Evolutionary conservation across 208 protist genomes (phyloP).

Genomic region (Leishmania mexicana): DNA sequence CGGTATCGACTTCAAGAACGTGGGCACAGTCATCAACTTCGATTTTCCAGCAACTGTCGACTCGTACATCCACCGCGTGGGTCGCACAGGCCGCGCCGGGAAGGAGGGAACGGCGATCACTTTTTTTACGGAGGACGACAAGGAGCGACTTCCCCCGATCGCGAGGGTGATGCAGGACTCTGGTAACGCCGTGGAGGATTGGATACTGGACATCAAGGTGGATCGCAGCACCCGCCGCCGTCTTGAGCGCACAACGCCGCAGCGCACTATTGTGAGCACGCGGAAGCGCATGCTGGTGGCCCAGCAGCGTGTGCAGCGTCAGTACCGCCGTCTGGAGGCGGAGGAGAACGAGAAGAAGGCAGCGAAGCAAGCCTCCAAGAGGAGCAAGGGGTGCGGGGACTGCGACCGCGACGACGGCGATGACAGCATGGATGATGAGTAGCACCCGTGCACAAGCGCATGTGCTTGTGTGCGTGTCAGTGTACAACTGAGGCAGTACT

Average conservation of each 20-base stretch:
- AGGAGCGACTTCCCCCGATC: constrained; percentile 85
- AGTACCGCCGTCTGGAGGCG: constrained; percentile 71
- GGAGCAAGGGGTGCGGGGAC: constrained; percentile 5
- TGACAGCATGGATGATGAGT: background rate
- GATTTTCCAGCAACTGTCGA: constrained; percentile 96
- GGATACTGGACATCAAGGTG: constrained; percentile 94
- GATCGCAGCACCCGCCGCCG: constrained; percentile 54
- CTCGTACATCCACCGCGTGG: constrained; percentile 98
- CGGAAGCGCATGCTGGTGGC: constrained; percentile 84
- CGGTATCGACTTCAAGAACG: constrained; percentile 98
- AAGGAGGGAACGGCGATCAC: constrained; percentile 94
- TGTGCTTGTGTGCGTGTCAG: constrained; percentile 11
- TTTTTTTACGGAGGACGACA: constrained; percentile 97
- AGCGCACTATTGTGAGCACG: constrained; percentile 88
- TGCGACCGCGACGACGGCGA: constrained; percentile 8
- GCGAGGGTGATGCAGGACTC: constrained; percentile 93
- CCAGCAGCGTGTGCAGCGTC: constrained; percentile 67
- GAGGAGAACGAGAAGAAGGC: constrained; percentile 40
- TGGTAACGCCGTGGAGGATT: constrained; percentile 94
- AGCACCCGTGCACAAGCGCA: background rate
- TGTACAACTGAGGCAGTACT: background rate
- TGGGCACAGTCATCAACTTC: constrained; percentile 98
- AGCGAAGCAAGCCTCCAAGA: constrained; percentile 13
- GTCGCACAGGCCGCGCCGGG: constrained; percentile 90
- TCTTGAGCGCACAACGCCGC: constrained; percentile 74